A percentile compares a stretch with the other conserved stretches of the same genome.
phyloP scores from a whole-genome alignment of 2,329 filamentous ascomycete genomes.

The Alternaria alternata region DNA sequence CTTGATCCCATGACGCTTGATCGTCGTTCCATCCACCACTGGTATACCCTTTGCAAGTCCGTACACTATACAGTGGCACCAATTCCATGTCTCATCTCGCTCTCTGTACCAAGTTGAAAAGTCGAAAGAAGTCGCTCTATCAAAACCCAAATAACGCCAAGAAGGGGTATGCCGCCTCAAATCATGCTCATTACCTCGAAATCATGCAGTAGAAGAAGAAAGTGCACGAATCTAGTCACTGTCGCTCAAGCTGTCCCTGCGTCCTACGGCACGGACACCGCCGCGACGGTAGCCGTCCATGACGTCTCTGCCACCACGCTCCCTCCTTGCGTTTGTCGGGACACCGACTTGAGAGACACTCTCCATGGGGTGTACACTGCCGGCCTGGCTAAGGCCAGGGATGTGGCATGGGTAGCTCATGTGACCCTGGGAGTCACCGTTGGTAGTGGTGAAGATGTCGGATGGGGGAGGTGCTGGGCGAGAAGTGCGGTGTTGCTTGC shows the following conservation, averaged over 20 bases:
- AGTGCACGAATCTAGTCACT: conserved; percentile 50
- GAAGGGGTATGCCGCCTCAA: background rate
- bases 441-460: conserved; percentile 52
- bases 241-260: conserved; percentile 64
- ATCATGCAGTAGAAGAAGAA: background rate
- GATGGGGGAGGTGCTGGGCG: conserved; percentile 34
- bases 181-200: background rate
- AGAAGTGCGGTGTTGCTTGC: conserved; percentile 45
- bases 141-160: conserved; percentile 1
- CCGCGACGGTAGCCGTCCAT: conserved; percentile 54
- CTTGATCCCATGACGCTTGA: background rate
- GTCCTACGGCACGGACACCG: conserved; percentile 50
- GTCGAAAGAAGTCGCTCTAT: conserved; percentile 1
- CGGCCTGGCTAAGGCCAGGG: conserved; percentile 58
- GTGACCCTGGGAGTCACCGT: conserved; percentile 55
- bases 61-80: background rate
- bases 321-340: conserved; percentile 34
- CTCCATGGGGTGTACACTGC: conserved; percentile 47
- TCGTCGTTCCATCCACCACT: background rate
- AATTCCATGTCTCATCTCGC: background rate
- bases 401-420: conserved; percentile 66
- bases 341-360: conserved; percentile 53
- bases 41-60: background rate
- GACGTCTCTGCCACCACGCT: conserved; percentile 49
- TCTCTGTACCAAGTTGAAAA: background rate